These are phyloP conservation scores for Rhododendron simsii DNA, from an alignment of 148 eudicot genomes.

Conservation along the genomic window DNA sequence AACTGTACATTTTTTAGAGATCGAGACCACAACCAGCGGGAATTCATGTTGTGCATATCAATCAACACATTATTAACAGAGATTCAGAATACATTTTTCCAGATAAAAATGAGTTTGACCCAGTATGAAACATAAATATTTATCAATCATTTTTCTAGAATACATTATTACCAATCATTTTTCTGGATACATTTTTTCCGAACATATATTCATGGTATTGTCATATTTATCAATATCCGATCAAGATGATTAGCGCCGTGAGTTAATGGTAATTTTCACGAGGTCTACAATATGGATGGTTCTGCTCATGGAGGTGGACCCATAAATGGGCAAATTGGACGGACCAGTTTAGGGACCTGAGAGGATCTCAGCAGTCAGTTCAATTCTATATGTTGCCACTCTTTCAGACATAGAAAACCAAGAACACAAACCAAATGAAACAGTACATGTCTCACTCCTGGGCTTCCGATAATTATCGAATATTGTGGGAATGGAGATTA, in stretches of 20 bases:
- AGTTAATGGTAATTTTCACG: background rate
- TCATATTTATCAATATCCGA: background rate
- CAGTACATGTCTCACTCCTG: too few relatives aligned
- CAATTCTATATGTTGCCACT: too few relatives aligned
- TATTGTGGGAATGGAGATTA: too few relatives aligned
- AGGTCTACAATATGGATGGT: background rate
- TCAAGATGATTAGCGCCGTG: background rate
- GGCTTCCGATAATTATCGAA: too few relatives aligned
- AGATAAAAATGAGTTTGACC: background rate
- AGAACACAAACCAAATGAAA: too few relatives aligned
- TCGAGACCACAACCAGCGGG: background rate
- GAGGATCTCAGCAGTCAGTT: background rate
- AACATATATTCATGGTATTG: background rate
- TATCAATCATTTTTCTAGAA: too few relatives aligned
- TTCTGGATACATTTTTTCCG: too few relatives aligned
- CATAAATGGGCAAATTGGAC: background rate
- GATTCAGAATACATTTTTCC: background rate
- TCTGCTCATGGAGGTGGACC: background rate
- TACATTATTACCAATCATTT: too few relatives aligned
- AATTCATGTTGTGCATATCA: background rate
- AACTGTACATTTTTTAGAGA: background rate
- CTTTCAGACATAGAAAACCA: too few relatives aligned
- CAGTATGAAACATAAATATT: background rate
- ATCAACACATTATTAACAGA: background rate
- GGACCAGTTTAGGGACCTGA: background rate